phyloP scores from a whole-genome alignment of 1,139 yeast species.

The Lodderomyces parapsilosis region DNA sequence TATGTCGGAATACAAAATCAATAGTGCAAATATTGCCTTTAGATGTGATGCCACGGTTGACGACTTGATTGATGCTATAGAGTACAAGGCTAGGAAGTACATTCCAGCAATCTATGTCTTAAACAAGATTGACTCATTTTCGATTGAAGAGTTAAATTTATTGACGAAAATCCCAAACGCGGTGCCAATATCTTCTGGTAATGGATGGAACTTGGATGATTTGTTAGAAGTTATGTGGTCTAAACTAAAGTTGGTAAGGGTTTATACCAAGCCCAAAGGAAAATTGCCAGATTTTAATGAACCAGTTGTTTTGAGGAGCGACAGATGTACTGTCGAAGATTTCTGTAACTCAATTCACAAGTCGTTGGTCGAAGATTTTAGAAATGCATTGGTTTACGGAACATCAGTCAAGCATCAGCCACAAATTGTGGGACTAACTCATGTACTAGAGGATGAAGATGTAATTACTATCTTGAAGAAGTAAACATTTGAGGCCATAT shows the following conservation, averaged over 20 bases:
- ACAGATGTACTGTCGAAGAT: constrained; percentile 85
- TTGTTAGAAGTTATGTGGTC: constrained; percentile 94
- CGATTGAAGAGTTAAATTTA: constrained; percentile 88
- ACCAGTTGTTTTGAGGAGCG: constrained; percentile 87
- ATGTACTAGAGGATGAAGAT: constrained; percentile 87
- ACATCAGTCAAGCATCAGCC: constrained; percentile 96
- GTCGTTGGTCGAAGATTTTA: constrained; percentile 87
- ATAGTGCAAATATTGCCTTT: constrained; percentile 95
- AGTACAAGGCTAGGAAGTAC: constrained; percentile 84
- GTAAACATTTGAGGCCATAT: constrained; percentile 18
- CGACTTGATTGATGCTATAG: constrained; percentile 91
- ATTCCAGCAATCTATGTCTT: constrained; percentile 93
- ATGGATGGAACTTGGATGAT: constrained; percentile 97
- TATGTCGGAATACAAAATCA: constrained; percentile 90
- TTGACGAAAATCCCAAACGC: constrained; percentile 92
- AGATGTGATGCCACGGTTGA: constrained; percentile 98
- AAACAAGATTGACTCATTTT: constrained; percentile 93
- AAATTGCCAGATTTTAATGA: constrained; percentile 88
- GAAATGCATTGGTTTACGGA: constrained; percentile 88
- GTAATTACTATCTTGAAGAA: constrained; percentile 93
- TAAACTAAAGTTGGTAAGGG: constrained; percentile 82
- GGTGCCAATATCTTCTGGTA: constrained; percentile 92
- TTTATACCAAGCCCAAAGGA: constrained; percentile 97
- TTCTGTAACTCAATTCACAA: constrained; percentile 97
- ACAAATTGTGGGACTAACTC: constrained; percentile 89